Conservation (phyloP, 108 stramenopile species). For the Cyclostephanos tholiformis region DNA sequence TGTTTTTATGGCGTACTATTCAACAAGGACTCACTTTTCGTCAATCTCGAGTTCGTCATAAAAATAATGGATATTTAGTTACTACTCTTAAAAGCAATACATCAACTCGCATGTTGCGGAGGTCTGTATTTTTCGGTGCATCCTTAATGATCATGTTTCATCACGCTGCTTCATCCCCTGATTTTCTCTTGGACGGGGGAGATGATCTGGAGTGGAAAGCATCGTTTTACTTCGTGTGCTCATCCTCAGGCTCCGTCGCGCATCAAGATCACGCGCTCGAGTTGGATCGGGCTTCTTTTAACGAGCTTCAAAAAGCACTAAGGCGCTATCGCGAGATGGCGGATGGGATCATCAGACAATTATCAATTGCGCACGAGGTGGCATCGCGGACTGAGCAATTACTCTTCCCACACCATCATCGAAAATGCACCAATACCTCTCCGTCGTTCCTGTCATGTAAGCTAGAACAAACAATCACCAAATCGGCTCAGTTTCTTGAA, state of each 20-base stretch:
- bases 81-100: too few species aligned
- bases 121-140: too few species aligned
- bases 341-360: constrained; percentile 25
- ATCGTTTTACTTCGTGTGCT: background rate
- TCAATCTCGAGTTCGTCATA: too few species aligned
- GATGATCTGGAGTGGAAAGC: background rate
- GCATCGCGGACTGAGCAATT: constrained; percentile 40
- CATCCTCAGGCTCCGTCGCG: constrained; percentile 1
- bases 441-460: constrained; percentile 29
- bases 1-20: too few species aligned
- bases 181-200: too few species aligned
- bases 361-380: constrained; percentile 45
- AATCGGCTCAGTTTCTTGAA: constrained; percentile 37
- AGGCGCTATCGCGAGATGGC: constrained; percentile 41
- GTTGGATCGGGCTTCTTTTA: constrained; percentile 24
- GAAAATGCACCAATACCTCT: background rate
- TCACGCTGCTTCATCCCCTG: too few species aligned
- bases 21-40: too few species aligned
- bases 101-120: too few species aligned
- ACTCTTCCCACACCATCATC: constrained; percentile 15
- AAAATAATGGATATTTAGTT: too few species aligned
- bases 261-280: background rate
- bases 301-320: constrained; percentile 32
- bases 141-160: too few species aligned
- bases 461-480: constrained; percentile 43